phyloP scores from a whole-genome alignment of 2,329 filamentous ascomycete genomes.

The Ophiosphaerella narmari region DNA sequence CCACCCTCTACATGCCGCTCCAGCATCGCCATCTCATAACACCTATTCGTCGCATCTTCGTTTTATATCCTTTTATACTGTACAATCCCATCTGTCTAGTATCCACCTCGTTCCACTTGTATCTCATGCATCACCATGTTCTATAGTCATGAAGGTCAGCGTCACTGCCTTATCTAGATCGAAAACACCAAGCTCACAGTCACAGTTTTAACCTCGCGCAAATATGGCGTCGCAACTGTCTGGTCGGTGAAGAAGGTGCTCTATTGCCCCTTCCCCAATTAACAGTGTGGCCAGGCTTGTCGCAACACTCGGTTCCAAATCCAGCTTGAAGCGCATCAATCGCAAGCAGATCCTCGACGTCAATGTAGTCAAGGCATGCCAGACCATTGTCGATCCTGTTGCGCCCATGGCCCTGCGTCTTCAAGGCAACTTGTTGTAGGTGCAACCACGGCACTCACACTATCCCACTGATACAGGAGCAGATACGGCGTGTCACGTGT shows the following conservation, averaged over 20 bases:
- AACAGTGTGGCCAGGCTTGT: constrained; percentile 69
- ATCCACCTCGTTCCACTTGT: constrained; percentile 1
- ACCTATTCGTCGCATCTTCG: neutral
- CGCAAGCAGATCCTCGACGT: constrained; percentile 88
- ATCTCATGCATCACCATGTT: constrained; percentile 67
- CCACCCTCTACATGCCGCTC: constrained; percentile 1
- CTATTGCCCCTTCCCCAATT: constrained; percentile 16
- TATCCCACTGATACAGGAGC: constrained; percentile 13
- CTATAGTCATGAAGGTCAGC: constrained; percentile 89
- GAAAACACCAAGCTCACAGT: constrained; percentile 21
- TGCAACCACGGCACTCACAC: neutral
- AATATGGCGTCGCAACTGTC: constrained; percentile 92
- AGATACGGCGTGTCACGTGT: constrained; percentile 76
- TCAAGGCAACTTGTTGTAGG: constrained; percentile 82
- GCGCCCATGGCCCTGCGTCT: constrained; percentile 88
- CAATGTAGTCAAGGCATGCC: constrained; percentile 82
- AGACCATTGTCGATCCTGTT: constrained; percentile 82
- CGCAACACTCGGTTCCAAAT: constrained; percentile 80
- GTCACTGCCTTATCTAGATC: constrained; percentile 2
- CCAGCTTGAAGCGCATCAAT: constrained; percentile 72
- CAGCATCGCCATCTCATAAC: neutral
- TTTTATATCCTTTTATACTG: constrained; percentile 2
- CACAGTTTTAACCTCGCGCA: constrained; percentile 76
- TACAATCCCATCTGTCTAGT: constrained; percentile 3
- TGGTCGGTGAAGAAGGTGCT: constrained; percentile 65